These are phyloP conservation scores for Phytophthora foliorum DNA, from an alignment of 352 stramenopile genomes.

Conservation along the genomic window DNA sequence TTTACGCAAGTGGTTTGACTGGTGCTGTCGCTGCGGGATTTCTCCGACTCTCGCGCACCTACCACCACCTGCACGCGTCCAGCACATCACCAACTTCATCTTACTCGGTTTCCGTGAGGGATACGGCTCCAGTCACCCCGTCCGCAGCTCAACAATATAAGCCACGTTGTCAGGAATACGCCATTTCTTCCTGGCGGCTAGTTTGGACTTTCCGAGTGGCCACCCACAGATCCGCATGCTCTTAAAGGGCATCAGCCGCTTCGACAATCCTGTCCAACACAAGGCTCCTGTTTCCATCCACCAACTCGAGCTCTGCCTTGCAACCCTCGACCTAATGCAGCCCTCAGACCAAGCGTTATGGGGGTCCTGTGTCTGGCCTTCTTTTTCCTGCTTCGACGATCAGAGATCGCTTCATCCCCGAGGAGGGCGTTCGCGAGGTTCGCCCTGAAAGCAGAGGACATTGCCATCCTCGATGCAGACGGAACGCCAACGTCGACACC, in stretches of 20 bases:
- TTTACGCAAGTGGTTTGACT: slow-evolving; percentile 5
- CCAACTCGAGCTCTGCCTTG: slow-evolving; percentile 2
- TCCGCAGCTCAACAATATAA: neutral
- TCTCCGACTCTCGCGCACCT: neutral
- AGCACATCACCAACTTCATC: slow-evolving; percentile 7
- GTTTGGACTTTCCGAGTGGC: neutral
- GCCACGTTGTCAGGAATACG: neutral
- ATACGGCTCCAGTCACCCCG: neutral
- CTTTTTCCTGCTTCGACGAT: slow-evolving; percentile 17
- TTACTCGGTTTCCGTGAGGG: neutral
- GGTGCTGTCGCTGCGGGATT: neutral
- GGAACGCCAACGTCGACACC: neutral
- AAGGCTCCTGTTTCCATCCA: slow-evolving; percentile 11
- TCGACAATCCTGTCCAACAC: slow-evolving; percentile 5
- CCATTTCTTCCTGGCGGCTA: slow-evolving; percentile 6
- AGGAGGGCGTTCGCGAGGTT: neutral
- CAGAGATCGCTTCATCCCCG: neutral
- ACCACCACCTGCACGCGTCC: neutral
- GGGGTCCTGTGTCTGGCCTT: slow-evolving; percentile 16
- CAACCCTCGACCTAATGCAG: neutral
- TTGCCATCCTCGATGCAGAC: neutral
- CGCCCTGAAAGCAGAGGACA: slow-evolving; percentile 1
- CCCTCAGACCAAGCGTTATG: slow-evolving; percentile 21
- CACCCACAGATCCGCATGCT: slow-evolving; percentile 22
- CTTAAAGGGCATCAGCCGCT: slow-evolving; percentile 9